Percentiles rank a stretch among this genome's conserved stretches.
Evolutionary conservation across 176 grass and related monocot species (phyloP).

Genomic region (Cenchrus americanus): DNA sequence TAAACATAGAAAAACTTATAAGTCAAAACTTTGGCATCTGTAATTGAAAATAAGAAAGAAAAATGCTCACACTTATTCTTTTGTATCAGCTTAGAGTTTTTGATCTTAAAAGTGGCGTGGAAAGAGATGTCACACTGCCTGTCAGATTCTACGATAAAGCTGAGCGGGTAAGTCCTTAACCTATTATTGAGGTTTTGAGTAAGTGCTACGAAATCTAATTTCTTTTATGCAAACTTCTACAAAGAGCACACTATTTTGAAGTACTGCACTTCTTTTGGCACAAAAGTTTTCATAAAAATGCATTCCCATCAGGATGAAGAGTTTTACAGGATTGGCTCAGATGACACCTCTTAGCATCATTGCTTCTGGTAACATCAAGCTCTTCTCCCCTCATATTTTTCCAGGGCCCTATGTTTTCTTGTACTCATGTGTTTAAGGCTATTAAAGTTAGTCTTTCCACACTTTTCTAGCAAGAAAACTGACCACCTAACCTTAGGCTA

Average conservation of each 20-base stretch:
- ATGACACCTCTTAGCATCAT: too few relatives aligned
- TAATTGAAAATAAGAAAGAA: background rate
- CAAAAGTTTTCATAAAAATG: too few relatives aligned
- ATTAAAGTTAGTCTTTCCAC: too few relatives aligned
- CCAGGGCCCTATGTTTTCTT: too few relatives aligned
- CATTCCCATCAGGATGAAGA: too few relatives aligned
- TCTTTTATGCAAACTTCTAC: background rate
- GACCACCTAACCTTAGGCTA: too few relatives aligned
- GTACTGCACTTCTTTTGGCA: too few relatives aligned
- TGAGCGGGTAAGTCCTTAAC: background rate
- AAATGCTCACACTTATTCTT: background rate
- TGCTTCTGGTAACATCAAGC: too few relatives aligned
- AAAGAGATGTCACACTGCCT: background rate
- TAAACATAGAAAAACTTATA: background rate
- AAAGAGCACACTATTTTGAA: background rate
- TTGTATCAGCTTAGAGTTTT: background rate
- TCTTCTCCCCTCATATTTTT: too few relatives aligned
- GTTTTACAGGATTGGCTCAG: too few relatives aligned
- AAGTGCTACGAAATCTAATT: background rate
- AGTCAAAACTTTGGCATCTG: background rate
- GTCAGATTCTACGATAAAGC: background rate
- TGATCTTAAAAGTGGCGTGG: background rate
- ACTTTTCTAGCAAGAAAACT: too few relatives aligned
- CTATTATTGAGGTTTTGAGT: background rate
- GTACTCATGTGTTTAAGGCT: too few relatives aligned